Evolutionary conservation across 306 rosid genomes (phyloP).

Genomic region (Lupinus albus): DNA sequence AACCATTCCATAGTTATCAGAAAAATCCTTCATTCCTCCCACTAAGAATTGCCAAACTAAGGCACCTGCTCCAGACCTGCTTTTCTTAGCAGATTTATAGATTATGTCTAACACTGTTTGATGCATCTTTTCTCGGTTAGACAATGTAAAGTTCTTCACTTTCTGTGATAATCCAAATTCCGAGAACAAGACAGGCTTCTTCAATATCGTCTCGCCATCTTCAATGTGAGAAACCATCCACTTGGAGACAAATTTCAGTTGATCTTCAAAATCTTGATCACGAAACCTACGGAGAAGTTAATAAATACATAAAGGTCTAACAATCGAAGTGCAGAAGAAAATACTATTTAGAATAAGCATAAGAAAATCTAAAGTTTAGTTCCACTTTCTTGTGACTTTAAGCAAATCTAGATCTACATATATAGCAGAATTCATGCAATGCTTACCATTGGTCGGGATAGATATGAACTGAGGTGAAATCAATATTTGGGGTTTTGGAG

Average conservation of each 20-base stretch:
- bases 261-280: conserved; percentile 63
- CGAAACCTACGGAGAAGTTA: conserved; percentile 59
- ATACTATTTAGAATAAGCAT: neutral
- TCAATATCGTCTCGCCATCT: conserved; percentile 80
- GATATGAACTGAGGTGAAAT: conserved; percentile 90
- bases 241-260: conserved; percentile 72
- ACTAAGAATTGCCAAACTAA: conserved; percentile 87
- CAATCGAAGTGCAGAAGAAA: neutral
- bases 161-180: conserved; percentile 76
- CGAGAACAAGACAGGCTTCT: conserved; percentile 82
- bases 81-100: conserved; percentile 78
- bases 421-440: conserved; percentile 1
- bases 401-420: neutral
- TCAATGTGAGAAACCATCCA: conserved; percentile 97
- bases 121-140: conserved; percentile 63
- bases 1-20: conserved; percentile 81
- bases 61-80: conserved; percentile 81
- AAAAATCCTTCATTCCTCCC: conserved; percentile 70
- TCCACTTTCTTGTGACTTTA: no score
- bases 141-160: conserved; percentile 47
- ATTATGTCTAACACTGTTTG: conserved; percentile 55
- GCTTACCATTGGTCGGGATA: conserved; percentile 96
- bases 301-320: neutral
- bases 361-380: neutral
- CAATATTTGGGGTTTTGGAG: conserved; percentile 64